Evolutionary conservation across 306 rosid species (phyloP).

Genomic region (Psophocarpus tetragonolobus): DNA sequence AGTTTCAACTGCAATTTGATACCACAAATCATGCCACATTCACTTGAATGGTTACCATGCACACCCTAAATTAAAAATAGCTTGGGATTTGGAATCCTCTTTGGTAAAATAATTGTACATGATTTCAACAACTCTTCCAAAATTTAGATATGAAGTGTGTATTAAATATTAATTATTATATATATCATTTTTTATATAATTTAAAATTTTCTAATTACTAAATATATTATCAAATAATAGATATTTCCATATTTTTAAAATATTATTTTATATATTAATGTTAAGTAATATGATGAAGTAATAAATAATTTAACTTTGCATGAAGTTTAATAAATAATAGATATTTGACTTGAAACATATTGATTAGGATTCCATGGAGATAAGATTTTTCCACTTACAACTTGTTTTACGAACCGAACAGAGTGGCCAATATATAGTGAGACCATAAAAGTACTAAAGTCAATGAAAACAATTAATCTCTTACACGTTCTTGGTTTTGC

Average conservation of each 20-base stretch:
- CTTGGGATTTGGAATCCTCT: neutral
- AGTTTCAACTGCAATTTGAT: neutral
- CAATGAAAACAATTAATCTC: constrained; percentile 3
- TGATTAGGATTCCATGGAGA: neutral
- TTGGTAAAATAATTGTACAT: neutral
- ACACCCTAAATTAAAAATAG: neutral
- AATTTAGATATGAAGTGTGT: neutral
- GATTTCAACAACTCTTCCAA: neutral
- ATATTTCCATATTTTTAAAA: too few species aligned
- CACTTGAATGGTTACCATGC: neutral
- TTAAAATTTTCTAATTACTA: too few species aligned
- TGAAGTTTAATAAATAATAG: too few species aligned
- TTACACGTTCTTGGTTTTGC: neutral
- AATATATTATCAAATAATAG: too few species aligned
- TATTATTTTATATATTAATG: too few species aligned
- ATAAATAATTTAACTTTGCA: too few species aligned
- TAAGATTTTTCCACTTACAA: neutral
- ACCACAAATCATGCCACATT: neutral
- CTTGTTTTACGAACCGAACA: neutral
- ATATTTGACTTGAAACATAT: neutral
- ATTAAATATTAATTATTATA: too few species aligned
- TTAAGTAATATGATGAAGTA: too few species aligned
- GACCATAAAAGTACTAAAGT: neutral
- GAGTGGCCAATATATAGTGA: neutral
- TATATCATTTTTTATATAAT: too few species aligned